Evolutionary conservation across 208 protist species (phyloP).

Genomic region (Trypanosoma vivax): DNA sequence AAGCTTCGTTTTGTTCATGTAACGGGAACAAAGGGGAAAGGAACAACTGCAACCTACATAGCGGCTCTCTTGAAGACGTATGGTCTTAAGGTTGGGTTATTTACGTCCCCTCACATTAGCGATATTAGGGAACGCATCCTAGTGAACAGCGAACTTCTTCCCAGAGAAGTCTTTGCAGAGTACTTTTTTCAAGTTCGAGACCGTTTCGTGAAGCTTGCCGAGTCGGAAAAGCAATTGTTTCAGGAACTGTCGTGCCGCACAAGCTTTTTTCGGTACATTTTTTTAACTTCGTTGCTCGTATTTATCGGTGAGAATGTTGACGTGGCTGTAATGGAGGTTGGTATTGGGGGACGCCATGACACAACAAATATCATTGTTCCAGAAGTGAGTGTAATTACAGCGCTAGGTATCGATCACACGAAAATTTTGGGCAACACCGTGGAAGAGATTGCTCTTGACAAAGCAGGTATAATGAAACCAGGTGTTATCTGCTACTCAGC

Average conservation of each 20-base stretch:
- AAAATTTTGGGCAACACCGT: constrained; percentile 91
- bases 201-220: constrained; percentile 32
- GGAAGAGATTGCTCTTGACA: constrained; percentile 88
- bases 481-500: constrained; percentile 60
- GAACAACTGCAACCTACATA: constrained; percentile 79
- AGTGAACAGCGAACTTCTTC: constrained; percentile 67
- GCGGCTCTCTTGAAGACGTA: constrained; percentile 69
- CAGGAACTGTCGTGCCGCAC: constrained; percentile 35
- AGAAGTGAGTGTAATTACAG: constrained; percentile 86
- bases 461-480: constrained; percentile 92
- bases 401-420: constrained; percentile 92
- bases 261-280: constrained; percentile 86
- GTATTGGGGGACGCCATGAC: constrained; percentile 91
- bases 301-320: constrained; percentile 81
- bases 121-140: constrained; percentile 83
- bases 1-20: constrained; percentile 92
- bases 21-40: constrained; percentile 91
- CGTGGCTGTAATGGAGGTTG: constrained; percentile 90
- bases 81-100: constrained; percentile 84
- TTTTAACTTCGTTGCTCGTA: constrained; percentile 72
- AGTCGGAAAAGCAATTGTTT: constrained; percentile 49
- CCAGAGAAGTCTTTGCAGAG: constrained; percentile 49
- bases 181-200: constrained; percentile 81
- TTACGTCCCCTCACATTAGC: constrained; percentile 87
- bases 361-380: constrained; percentile 88